Conservation (phyloP, 768 basidiomycete species). For the Trametes villosa region DNA sequence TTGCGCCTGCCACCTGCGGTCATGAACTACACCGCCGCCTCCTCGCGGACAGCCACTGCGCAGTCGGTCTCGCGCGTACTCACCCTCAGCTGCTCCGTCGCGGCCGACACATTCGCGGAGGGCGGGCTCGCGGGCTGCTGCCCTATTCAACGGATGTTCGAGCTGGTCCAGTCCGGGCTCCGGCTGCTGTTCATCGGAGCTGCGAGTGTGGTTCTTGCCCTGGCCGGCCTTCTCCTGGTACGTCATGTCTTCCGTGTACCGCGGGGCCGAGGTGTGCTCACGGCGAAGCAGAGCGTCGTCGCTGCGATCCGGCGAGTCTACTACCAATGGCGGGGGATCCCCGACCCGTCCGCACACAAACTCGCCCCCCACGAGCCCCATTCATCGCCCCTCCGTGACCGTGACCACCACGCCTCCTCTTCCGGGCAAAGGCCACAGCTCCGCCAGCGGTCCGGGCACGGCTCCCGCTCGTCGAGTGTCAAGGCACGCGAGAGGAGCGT, state of each 20-base stretch:
- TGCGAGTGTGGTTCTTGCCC: slow-evolving; percentile 14
- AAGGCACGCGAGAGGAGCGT: background rate
- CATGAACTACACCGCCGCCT: slow-evolving; percentile 18
- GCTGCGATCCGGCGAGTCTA: slow-evolving; percentile 3
- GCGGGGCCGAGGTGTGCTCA: background rate
- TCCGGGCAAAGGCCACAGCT: background rate
- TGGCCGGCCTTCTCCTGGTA: slow-evolving; percentile 11
- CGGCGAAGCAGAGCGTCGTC: slow-evolving; percentile 7
- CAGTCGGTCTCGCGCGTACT: slow-evolving; percentile 16
- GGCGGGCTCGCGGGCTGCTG: slow-evolving; percentile 4
- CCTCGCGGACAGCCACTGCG: slow-evolving; percentile 3
- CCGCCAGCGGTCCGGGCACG: background rate
- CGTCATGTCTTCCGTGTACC: background rate
- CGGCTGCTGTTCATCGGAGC: slow-evolving; percentile 3
- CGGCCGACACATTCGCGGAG: slow-evolving; percentile 8
- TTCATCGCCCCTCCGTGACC: background rate
- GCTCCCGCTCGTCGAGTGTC: background rate
- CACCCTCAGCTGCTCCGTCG: slow-evolving; percentile 9
- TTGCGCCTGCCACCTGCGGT: slow-evolving; percentile 6
- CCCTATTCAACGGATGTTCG: slow-evolving; percentile 13
- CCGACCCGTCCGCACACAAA: background rate
- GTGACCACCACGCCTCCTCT: background rate
- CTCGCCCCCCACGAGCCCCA: background rate
- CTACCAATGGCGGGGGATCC: slow-evolving; percentile 1
- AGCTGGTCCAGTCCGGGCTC: slow-evolving; percentile 1